Evolutionary conservation across 176 grass and related monocot genomes (phyloP), one percentile per base, ranked within the genome.

Genomic region (Cenchrus purpureus): DNA sequence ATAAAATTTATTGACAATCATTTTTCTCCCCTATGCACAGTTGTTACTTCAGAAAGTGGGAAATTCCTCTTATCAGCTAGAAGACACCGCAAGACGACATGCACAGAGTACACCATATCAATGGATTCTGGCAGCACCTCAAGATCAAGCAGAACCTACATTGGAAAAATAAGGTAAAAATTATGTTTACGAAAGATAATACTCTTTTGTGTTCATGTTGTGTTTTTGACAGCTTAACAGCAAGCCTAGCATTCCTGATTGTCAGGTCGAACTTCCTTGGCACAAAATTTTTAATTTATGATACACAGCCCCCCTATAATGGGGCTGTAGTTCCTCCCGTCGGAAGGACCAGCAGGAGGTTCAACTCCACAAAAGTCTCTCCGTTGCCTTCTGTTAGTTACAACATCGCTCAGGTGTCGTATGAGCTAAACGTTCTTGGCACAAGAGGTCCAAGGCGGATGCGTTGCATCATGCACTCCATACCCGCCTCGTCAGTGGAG

Each of bases 221-320:
- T 58, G 31, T 55, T 62, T 77, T 87, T 46, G 44, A 14, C 49
- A 19, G 6, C 54, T 25, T 46, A 34, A 43, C 2, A 74, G 62
- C 1, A 56, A 78, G 11, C 14, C 34, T 48, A 49, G 1, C 0
- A 0, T n/a, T 83, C 31, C 42, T 15, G 59, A 22, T 61, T 80
- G 85, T 20, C 92, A 99, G 97, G 72, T 99, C 97, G 67, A 99
- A 99, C 61, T 99, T 99, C 87, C 90, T 99, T 13, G 97, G 97
- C 19, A 99, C 97, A 8, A 99, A 97, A 52, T 99, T 99, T 85
- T 61, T 94, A 89, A 86, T 99, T 55, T 94, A 92, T 55, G 97
- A 99, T 77, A 92, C 97, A 12, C 97, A 94, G 60, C 86, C 92
- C 15, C 88, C 94, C 0, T 92, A 94, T 77, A 91, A 92, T 34